Evolutionary conservation across 208 protist genomes (phyloP).

Genomic region (Leishmania turanica): DNA sequence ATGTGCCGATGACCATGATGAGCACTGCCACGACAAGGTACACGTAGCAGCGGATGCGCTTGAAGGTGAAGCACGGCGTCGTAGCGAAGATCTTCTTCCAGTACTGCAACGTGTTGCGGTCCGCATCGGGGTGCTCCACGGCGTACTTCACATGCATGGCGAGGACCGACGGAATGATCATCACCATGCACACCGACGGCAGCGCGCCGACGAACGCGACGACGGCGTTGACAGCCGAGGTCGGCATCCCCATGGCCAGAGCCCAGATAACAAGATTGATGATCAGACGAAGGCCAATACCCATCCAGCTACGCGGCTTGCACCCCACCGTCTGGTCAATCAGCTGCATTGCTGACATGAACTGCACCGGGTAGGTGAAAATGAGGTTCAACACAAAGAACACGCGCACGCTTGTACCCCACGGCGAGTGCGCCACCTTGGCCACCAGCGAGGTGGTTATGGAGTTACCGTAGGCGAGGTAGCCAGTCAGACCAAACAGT

Average conservation of each 20-base stretch:
- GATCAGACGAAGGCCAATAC: conserved; percentile 47
- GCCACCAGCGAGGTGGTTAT: conserved; percentile 53
- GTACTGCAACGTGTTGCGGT: conserved; percentile 49
- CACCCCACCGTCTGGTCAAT: conserved; percentile 56
- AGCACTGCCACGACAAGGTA: conserved; percentile 61
- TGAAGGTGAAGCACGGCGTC: conserved; percentile 37
- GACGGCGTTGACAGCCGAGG: conserved; percentile 67
- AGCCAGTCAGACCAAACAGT: conserved; percentile 68
- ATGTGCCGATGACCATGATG: conserved; percentile 80
- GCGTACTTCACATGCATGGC: conserved; percentile 51
- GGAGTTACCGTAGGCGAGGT: conserved; percentile 60
- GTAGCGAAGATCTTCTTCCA: conserved; percentile 53
- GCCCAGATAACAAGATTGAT: conserved; percentile 71
- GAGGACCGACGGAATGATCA: conserved; percentile 68
- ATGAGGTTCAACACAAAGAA: conserved; percentile 61
- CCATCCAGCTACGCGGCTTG: conserved; percentile 56
- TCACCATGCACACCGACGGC: conserved; percentile 67
- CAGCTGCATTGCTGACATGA: conserved; percentile 78
- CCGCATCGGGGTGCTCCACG: conserved; percentile 54
- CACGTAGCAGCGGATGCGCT: conserved; percentile 43
- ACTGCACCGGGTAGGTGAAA: conserved; percentile 81
- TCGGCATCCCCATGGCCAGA: conserved; percentile 59
- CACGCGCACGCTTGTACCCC: conserved; percentile 50
- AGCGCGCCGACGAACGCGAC: conserved; percentile 74
- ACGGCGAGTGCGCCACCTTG: conserved; percentile 40